phyloP scores from a whole-genome alignment of 2,329 filamentous ascomycete species.

The Ophiostoma piceae region DNA sequence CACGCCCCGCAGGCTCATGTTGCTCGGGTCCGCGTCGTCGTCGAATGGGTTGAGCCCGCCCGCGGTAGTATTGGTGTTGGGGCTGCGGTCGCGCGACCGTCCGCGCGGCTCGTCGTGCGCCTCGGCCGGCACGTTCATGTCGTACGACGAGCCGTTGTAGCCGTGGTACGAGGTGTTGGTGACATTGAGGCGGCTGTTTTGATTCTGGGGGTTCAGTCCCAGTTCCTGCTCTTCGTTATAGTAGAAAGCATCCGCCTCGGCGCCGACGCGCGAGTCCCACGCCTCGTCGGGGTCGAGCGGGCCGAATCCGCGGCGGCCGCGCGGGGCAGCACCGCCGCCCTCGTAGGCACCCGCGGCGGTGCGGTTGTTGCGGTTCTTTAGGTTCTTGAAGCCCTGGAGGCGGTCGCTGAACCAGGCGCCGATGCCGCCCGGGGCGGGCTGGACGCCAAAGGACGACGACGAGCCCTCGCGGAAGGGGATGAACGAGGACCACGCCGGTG shows the following conservation, averaged over 20 bases:
- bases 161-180: slow-evolving; percentile 24
- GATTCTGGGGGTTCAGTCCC: slow-evolving; percentile 39
- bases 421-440: slow-evolving; percentile 57
- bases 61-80: slow-evolving; percentile 25
- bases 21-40: slow-evolving; percentile 54
- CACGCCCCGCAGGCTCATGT: slow-evolving; percentile 60
- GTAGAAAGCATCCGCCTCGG: slow-evolving; percentile 59
- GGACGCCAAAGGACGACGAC: slow-evolving; percentile 44
- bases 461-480: slow-evolving; percentile 61
- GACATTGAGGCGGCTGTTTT: slow-evolving; percentile 22
- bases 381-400: slow-evolving; percentile 53
- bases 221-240: slow-evolving; percentile 70
- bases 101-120: slow-evolving; percentile 37
- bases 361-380: slow-evolving; percentile 58
- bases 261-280: slow-evolving; percentile 75
- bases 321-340: slow-evolving; percentile 38
- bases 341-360: slow-evolving; percentile 70
- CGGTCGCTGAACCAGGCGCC: slow-evolving; percentile 68
- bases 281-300: slow-evolving; percentile 76
- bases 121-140: slow-evolving; percentile 43
- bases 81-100: slow-evolving; percentile 41
- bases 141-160: slow-evolving; percentile 39
- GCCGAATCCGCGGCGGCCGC: slow-evolving; percentile 42
- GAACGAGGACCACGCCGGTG: slow-evolving; percentile 61
- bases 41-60: slow-evolving; percentile 60